A percentile compares a stretch with the other conserved stretches of the same genome.
Conservation (phyloP, 257 asterid genomes). For the Ligustrum vulgare region DNA sequence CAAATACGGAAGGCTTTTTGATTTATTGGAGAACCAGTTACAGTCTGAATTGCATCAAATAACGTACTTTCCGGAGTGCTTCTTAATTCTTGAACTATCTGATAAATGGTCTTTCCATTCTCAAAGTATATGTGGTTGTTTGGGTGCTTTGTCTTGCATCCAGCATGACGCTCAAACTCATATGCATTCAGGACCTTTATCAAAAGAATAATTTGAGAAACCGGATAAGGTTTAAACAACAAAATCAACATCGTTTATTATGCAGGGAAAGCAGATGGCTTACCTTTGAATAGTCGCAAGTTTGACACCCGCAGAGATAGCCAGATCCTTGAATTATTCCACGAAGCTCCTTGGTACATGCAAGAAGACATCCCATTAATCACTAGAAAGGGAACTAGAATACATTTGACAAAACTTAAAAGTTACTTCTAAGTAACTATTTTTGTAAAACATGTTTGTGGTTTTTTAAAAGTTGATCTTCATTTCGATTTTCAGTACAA, state of each 20-base stretch:
- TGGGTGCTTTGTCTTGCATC: conserved; percentile 91
- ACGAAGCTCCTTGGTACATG: conserved; percentile 62
- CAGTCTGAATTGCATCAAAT: conserved; percentile 74
- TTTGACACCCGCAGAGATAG: conserved; percentile 85
- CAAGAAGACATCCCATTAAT: conserved; percentile 32
- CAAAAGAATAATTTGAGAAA: neutral
- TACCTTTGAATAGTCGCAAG: conserved; percentile 85
- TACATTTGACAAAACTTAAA: neutral
- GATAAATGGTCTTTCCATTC: conserved; percentile 90
- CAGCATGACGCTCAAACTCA: conserved; percentile 95
- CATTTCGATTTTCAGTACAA: neutral
- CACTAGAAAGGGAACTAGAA: conserved; percentile 15
- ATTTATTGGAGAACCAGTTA: conserved; percentile 90
- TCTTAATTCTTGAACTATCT: conserved; percentile 90
- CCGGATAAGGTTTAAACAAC: neutral
- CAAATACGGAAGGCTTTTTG: conserved; percentile 89
- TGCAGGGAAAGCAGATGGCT: conserved; percentile 15
- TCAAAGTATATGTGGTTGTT: conserved; percentile 90
- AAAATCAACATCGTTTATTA: neutral
- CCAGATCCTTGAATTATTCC: conserved; percentile 93
- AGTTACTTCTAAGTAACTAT: neutral
- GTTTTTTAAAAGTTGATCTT: neutral
- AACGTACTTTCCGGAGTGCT: conserved; percentile 73
- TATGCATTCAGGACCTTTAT: conserved; percentile 82
- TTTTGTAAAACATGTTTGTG: neutral